Base-by-base conservation (phyloP, 305 asterid species). In the Petunia hybrid region DNA sequence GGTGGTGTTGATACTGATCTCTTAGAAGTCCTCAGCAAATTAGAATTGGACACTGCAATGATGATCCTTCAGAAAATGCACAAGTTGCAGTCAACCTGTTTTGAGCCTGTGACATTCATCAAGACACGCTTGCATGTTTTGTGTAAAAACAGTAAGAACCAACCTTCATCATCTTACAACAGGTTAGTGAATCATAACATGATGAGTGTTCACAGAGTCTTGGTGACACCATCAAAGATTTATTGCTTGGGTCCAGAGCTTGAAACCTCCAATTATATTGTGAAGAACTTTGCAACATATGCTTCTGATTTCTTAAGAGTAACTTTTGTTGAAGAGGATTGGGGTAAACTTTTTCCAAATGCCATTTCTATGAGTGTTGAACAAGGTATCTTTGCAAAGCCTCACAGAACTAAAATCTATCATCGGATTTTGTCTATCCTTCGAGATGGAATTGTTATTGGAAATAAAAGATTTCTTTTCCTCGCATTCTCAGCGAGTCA, bases 401-500 rank as follows among this genome's bases (percentile, higher is more conserved):
- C 96, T 68, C 83, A 80, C 80, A 84, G 86, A 76, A 95, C 99
- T 1, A 85, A 89, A 42, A 86, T 95, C 56, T 88, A 94, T 77
- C 63, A 65, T 76, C 83, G 98, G 66, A 87, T 92, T 76, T 79
- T 94, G 73, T 87, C 94, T 13, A 84, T 94, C 64, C 97, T 95
- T 55, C 85, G 80, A 64, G 90, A 95, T 43, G 98, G 98, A 79
- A 88, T 95, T 83, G 82, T 86, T 10, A 91, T 95, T 12, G 99
- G 98, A 45, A 88, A 86, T 56, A 95, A 95, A 82, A 88, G 83
- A 22, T 95, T 95, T 43, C 83, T 89, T 65, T 95, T 95, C 82
- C 87, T 95, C 85, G 97, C 98, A 46, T 95, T 95, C 76, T 95
- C 98, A 5, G 98, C 99, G 4, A 95, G 99, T 86, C 99, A 95